Conservation (phyloP, 139 green algal species). For the Chlamydomonas urium region DNA sequence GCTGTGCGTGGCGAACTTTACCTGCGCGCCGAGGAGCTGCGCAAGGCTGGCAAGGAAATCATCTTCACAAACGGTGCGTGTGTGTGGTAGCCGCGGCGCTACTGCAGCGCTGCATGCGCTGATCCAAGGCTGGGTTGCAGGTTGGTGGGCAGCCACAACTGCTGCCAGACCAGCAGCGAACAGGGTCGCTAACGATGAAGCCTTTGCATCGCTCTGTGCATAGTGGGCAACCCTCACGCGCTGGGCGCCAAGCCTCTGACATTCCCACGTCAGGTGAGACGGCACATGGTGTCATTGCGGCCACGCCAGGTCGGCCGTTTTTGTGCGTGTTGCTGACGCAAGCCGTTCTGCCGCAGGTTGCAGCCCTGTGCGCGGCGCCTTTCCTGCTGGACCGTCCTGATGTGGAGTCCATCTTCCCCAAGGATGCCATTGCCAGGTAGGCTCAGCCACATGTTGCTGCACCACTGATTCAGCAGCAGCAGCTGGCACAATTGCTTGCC, state of each 20-base stretch:
- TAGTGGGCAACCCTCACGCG: conserved; percentile 90
- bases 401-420: conserved; percentile 59
- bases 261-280: conserved; percentile 76
- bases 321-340: too few species aligned
- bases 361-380: conserved; percentile 71
- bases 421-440: conserved; percentile 65
- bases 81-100: too few species aligned
- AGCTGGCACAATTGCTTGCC: too few species aligned
- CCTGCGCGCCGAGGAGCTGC: conserved; percentile 75
- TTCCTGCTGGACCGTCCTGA: conserved; percentile 70
- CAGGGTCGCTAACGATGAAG: too few species aligned
- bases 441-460: too few species aligned
- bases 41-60: conserved; percentile 77
- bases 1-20: conserved; percentile 89
- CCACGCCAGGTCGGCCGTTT: too few species aligned
- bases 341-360: too few species aligned
- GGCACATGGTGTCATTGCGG: neutral
- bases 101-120: too few species aligned
- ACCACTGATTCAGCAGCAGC: neutral
- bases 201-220: too few species aligned
- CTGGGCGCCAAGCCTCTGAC: conserved; percentile 85
- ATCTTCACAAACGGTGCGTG: conserved; percentile 89
- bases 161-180: too few species aligned
- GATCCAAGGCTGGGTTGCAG: too few species aligned
- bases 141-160: too few species aligned